Base-by-base conservation (phyloP, 1,139 yeast species). In the Insectozyma bohioensis region DNA sequence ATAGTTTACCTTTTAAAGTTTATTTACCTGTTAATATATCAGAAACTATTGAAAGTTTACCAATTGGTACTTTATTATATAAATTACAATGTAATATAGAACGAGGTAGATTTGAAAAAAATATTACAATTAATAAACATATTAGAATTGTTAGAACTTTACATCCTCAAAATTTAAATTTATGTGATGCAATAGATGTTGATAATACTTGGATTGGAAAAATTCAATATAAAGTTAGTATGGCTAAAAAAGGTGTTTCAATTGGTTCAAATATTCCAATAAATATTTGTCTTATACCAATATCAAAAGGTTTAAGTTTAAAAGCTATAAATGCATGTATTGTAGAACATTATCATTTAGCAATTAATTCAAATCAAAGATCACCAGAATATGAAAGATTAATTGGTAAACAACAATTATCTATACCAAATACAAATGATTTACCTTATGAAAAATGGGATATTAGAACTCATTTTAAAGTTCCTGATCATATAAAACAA, bases 31-130 rank as follows among this genome's bases (percentile, higher is more conserved):
- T 80, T 2, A 75, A 75, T 43, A 53, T 77, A 1, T 73, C 82
- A 2, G 90, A 81, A 43, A 77, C 88, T 0, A 72, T 82, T 0
- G 90, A 82, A 53, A 86, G 87, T 0, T 56, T 81, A 31, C 37
- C 65, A 30, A 68, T 75, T 26, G 85, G 81, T 1, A 69, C 75
- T 6, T 52, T 81, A 4, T 55, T 78, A 9, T 82, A 83, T 53
- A 67, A 68, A 33, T 56, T 81, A 38, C 75, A 70, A 42, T 71
- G 80, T 32, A 57, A 61, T 11, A 61, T 79, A n/a, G 84, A 78
- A 41, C 60, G 80, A 29, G 76, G 78, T 24, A 48, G 67, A 56
- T 61, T 63, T 65, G 58, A 67, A 73, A 53, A 71, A 64, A 38
- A 66, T 0, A 54, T 75, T 26, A 43, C 46, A 12, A 55, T 52